Conservation (phyloP, 768 basidiomycete species). For the Boletus huronensis region DNA sequence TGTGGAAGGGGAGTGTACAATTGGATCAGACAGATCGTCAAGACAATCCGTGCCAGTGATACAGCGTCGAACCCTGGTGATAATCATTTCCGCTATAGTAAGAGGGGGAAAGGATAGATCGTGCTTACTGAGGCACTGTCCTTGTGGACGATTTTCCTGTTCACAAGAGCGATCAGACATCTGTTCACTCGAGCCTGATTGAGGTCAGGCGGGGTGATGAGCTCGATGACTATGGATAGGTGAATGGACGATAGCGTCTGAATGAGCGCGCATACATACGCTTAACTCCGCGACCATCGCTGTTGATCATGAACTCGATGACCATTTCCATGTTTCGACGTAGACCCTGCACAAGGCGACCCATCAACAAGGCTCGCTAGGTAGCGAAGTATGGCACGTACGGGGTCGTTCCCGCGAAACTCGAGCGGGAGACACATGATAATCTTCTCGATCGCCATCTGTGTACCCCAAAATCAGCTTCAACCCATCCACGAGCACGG, state of each 20-base stretch:
- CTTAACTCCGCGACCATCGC: conserved; percentile 56
- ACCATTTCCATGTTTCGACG: conserved; percentile 78
- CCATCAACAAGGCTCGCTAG: background rate
- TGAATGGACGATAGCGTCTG: background rate
- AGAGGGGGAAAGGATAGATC: background rate
- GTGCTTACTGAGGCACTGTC: conserved; percentile 56
- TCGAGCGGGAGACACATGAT: conserved; percentile 80
- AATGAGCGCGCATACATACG: conserved; percentile 38
- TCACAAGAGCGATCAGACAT: conserved; percentile 87
- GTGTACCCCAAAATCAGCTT: background rate
- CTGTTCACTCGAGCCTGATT: conserved; percentile 92
- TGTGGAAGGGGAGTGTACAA: background rate
- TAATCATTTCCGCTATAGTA: background rate
- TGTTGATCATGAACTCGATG: conserved; percentile 72
- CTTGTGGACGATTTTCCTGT: conserved; percentile 79
- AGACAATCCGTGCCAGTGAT: conserved; percentile 62
- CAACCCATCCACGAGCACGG: too few relatives aligned
- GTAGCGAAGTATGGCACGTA: conserved; percentile 35
- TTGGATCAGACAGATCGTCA: conserved; percentile 6
- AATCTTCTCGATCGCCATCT: conserved; percentile 67
- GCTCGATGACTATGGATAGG: conserved; percentile 58
- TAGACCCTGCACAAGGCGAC: conserved; percentile 46
- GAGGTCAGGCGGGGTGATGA: conserved; percentile 76
- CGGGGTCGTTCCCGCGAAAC: conserved; percentile 86
- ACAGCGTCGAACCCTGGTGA: conserved; percentile 59